Evolutionary conservation across 2,329 filamentous ascomycete species (phyloP), one percentile per base, ranked within the genome.

Genomic region (Fusarium goolgardi): DNA sequence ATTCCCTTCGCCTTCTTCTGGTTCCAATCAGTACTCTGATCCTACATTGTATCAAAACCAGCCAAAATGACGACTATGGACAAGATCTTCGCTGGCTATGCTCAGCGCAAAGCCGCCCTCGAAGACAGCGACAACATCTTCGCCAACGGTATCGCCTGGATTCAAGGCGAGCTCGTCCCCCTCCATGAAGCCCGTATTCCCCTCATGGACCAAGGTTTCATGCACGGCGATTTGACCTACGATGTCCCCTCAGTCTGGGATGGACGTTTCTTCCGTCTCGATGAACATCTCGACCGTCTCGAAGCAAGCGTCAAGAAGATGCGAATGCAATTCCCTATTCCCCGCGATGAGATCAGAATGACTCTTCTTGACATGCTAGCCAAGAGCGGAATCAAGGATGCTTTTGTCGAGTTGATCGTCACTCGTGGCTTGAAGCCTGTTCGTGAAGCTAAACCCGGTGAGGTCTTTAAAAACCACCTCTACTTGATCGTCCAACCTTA

Each of bases 191-290:
- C 84, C 2, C 78, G 78, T n/a, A 83, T 85, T 20, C 84, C 84
- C 2, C 71, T 85, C 1, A 67, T 83, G 1, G 84, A 86, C 63
- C 80, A 86, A 72, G 84, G 84, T 20, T 86, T 86, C 71, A 71
- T 85, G 68, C 83, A 82, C 70, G 81, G 82, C 72, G 83, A 85
- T 45, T 69, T 85, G 2, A 85, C 84, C 2, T 85, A 85, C 70
- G 83, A 85, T 49, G 84, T 85, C 0, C 82, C 83, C 1, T 73
- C 82, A 0, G 81, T 85, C 27, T 85, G 84, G 84, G 81, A 85
- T 47, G 82, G 83, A 0, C 81, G 81, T 3, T 83, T 83, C 69
- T 85, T 85, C 75, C 83, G 83, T 1, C 79, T 85, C 0, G 81
- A 84, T 43, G 82, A 85, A 55, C 84, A 85, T 62, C 67, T 85